Evolutionary conservation across 2,329 filamentous ascomycete species (phyloP), one percentile per base, ranked within the genome.

Genomic region (Periconia digitata): DNA sequence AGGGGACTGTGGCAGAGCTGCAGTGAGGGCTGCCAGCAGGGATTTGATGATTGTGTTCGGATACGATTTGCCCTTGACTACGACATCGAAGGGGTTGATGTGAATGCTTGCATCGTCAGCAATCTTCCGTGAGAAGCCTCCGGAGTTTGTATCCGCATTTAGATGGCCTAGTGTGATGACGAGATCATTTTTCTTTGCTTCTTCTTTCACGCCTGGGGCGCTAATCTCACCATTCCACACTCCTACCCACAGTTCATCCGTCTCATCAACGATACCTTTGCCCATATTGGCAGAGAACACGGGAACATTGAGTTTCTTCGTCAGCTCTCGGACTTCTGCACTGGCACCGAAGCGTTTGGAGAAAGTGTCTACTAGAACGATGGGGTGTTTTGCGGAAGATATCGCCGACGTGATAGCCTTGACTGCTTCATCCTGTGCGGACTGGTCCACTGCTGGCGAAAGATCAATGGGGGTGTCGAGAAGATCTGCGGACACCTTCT

Each of bases 251-350:
- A 66, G 57, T n/a, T 64, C 62, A 16, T 72, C 57, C 1, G 65
- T 69, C 50, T 76, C 73, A 49, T 76, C 73, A 17, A 76, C 60
- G 32, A 75, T 61, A 15, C 69, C 67, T 51, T 76, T 76, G 29
- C 71, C 72, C 68, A 75, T 75, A 37, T 70, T 70, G 0, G 73
- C 62, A 0, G 66, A 59, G 59, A 64, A 76, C 39, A 70, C 60
- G 2, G 73, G 74, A 1, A 74, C 62, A 1, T 56, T 41, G 2
- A 75, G 59, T 27, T 62, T 70, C 8, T 60, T 52, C 2, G 73
- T 60, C 1, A 76, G 55, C 8, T 62, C 46, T 27, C 60, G 50
- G 0, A 71, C 56, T 44, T 75, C 72, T 1, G 57, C 22, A 3
- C 57, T 54, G 6, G 69, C 73, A 40, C 67, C 59, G 50, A 75